These are phyloP conservation scores for Schoenoplectus triqueter DNA, from an alignment of 202 grass and related monocot species.

Conservation along the genomic window DNA sequence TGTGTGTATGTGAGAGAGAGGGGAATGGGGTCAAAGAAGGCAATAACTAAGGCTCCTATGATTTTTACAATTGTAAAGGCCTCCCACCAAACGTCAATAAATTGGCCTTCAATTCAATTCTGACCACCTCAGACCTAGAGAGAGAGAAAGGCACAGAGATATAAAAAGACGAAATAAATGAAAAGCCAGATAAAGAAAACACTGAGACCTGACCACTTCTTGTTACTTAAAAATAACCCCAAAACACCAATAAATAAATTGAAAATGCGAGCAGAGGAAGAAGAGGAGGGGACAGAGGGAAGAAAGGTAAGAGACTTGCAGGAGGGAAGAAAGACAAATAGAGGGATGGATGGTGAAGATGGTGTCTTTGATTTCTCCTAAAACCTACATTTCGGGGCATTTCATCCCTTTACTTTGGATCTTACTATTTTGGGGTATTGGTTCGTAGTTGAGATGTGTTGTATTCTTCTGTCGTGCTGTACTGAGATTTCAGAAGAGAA, in stretches of 20 bases:
- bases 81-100: slow-evolving; percentile 39
- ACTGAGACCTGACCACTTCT: slow-evolving; percentile 34
- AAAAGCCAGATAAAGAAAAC: slow-evolving; percentile 37
- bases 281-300: slow-evolving; percentile 29
- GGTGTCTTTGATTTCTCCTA: background rate
- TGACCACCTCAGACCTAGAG: slow-evolving; percentile 44
- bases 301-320: slow-evolving; percentile 33
- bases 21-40: slow-evolving; percentile 38
- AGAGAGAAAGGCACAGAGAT: slow-evolving; percentile 40
- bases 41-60: slow-evolving; percentile 39
- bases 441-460: slow-evolving; percentile 14
- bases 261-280: background rate
- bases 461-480: slow-evolving; percentile 31
- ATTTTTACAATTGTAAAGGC: slow-evolving; percentile 41
- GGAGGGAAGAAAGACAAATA: slow-evolving; percentile 36
- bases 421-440: slow-evolving; percentile 20
- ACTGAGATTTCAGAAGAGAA: slow-evolving; percentile 37
- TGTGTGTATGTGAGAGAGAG: background rate
- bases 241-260: slow-evolving; percentile 1
- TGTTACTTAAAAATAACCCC: slow-evolving; percentile 33
- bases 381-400: slow-evolving; percentile 40
- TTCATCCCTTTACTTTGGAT: slow-evolving; percentile 21
- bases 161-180: slow-evolving; percentile 41
- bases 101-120: slow-evolving; percentile 41
- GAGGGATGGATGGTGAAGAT: background rate